These are phyloP conservation scores for Aspergillus tamarii DNA, from an alignment of 2,329 filamentous ascomycete genomes.

Conservation along the genomic window DNA sequence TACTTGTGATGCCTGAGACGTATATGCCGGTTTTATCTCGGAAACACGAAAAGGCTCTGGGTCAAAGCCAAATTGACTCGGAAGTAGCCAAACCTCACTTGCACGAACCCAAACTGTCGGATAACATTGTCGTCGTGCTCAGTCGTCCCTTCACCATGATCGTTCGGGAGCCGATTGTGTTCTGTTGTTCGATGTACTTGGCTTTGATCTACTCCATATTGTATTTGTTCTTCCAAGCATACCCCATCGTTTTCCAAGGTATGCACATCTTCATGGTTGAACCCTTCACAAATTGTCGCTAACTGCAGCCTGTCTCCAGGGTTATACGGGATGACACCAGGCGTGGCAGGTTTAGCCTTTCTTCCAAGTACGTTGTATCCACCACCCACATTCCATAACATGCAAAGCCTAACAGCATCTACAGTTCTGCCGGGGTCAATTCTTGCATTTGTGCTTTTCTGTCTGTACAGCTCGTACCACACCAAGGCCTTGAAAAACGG, in stretches of 20 bases:
- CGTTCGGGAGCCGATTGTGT: slow-evolving; percentile 69
- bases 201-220: slow-evolving; percentile 68
- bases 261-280: background rate
- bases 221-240: slow-evolving; percentile 75
- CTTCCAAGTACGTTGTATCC: slow-evolving; percentile 27
- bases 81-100: background rate
- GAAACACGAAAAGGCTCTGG: slow-evolving; percentile 57
- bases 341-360: slow-evolving; percentile 34
- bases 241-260: slow-evolving; percentile 66
- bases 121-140: slow-evolving; percentile 61
- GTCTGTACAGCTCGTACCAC: slow-evolving; percentile 64
- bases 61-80: slow-evolving; percentile 49
- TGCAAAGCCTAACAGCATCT: background rate
- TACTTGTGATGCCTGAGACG: slow-evolving; percentile 68
- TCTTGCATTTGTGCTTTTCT: slow-evolving; percentile 63
- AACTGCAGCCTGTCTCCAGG: slow-evolving; percentile 11
- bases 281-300: background rate
- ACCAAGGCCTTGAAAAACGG: slow-evolving; percentile 50
- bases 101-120: slow-evolving; percentile 24
- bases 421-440: slow-evolving; percentile 61
- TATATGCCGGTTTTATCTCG: slow-evolving; percentile 61
- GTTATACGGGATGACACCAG: slow-evolving; percentile 33
- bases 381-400: background rate
- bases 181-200: slow-evolving; percentile 68
- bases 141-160: slow-evolving; percentile 74